A percentile compares a stretch with the other conserved stretches of the same genome.
Evolutionary conservation across 1,284 basidiomycete species (phyloP).

Genomic region (Sanghuangporus baumii): DNA sequence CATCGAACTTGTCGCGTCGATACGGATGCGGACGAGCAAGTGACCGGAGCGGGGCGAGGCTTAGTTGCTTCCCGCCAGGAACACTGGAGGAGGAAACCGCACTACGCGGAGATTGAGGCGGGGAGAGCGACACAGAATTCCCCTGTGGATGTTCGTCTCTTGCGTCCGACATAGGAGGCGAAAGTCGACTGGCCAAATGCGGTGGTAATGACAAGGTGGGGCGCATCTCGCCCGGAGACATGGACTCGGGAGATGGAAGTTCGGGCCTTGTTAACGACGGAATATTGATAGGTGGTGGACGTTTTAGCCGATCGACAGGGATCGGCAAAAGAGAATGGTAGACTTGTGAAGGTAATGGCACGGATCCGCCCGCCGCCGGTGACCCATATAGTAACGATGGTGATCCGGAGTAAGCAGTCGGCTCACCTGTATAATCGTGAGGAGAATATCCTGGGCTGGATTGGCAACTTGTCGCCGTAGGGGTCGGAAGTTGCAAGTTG

Average conservation of each 20-base stretch:
- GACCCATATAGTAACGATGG: not conserved
- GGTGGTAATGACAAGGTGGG: conserved; percentile 8
- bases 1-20: conserved; percentile 56
- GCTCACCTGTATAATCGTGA: conserved; percentile 8
- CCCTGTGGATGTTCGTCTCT: conserved; percentile 12
- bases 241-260: conserved; percentile 7
- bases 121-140: not conserved
- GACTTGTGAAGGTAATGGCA: not conserved
- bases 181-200: conserved; percentile 3
- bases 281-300: conserved; percentile 26
- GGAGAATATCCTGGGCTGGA: conserved; percentile 14
- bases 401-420: not conserved
- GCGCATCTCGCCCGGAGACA: conserved; percentile 2
- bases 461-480: conserved; percentile 12
- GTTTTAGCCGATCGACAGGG: conserved; percentile 21
- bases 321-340: conserved; percentile 27
- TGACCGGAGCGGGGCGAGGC: conserved; percentile 50
- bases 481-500: conserved; percentile 9
- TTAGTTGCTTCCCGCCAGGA: conserved; percentile 20
- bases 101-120: conserved; percentile 12
- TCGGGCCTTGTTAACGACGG: conserved; percentile 18
- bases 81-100: conserved; percentile 8
- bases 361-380: not conserved
- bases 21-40: conserved; percentile 52
- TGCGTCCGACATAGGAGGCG: conserved; percentile 12